A percentile compares a stretch with the other conserved stretches of the same genome.
Evolutionary conservation across 257 asterid genomes (phyloP).

Genomic region (Gentiana dahurica): DNA sequence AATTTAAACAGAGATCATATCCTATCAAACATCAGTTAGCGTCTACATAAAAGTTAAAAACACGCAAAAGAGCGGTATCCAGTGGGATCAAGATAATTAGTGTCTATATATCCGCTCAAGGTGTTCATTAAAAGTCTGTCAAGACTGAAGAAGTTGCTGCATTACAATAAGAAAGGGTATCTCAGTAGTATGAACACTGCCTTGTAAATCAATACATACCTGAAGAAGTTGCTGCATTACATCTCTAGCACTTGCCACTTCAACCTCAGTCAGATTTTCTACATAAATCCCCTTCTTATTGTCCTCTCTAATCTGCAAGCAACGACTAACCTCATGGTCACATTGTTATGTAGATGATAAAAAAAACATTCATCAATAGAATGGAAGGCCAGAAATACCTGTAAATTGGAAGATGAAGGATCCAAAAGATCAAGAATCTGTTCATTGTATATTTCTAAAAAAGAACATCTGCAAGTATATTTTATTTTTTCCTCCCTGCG

Average conservation of each 20-base stretch:
- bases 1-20: too few species aligned
- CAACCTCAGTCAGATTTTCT: constrained; percentile 83
- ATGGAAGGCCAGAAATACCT: constrained; percentile 32
- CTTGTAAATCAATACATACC: constrained; percentile 31
- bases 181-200: constrained; percentile 1
- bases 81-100: too few species aligned
- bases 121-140: too few species aligned
- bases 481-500: constrained; percentile 83
- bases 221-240: constrained; percentile 90
- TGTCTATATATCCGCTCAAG: too few species aligned
- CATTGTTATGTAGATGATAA: not conserved
- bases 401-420: constrained; percentile 75
- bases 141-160: not conserved
- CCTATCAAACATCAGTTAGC: too few species aligned
- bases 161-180: not conserved
- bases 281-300: constrained; percentile 86
- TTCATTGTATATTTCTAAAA: constrained; percentile 89
- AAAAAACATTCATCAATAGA: too few species aligned
- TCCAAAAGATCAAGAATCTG: constrained; percentile 91
- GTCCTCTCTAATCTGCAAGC: constrained; percentile 82
- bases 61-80: too few species aligned
- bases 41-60: too few species aligned
- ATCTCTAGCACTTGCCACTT: constrained; percentile 88
- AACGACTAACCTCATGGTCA: constrained; percentile 10
- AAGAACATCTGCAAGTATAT: constrained; percentile 82